Evolutionary conservation across 495 filamentous ascomycete genomes (phyloP).

Genomic region (Aspergillus asperescens): DNA sequence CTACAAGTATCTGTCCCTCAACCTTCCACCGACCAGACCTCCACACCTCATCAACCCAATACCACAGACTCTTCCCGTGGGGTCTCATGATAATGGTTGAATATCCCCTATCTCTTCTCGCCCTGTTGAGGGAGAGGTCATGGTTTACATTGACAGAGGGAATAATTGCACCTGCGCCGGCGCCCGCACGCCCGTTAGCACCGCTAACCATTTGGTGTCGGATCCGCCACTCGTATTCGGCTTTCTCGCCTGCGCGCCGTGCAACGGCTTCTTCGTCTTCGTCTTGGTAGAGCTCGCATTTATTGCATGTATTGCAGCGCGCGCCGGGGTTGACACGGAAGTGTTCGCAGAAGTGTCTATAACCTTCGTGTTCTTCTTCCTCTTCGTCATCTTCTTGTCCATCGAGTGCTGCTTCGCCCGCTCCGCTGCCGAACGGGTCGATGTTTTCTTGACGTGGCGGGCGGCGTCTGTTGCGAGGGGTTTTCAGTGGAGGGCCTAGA

Average conservation of each 20-base stretch:
- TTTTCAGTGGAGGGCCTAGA: slow-evolving; percentile 28
- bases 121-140: slow-evolving; percentile 26
- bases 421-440: slow-evolving; percentile 10
- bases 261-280: slow-evolving; percentile 82
- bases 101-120: slow-evolving; percentile 16
- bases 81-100: not conserved
- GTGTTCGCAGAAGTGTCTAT: slow-evolving; percentile 91
- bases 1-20: slow-evolving; percentile 40
- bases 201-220: slow-evolving; percentile 46
- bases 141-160: slow-evolving; percentile 31
- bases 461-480: slow-evolving; percentile 2
- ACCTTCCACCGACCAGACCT: slow-evolving; percentile 35
- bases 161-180: slow-evolving; percentile 3
- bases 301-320: slow-evolving; percentile 69
- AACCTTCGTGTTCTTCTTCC: slow-evolving; percentile 58
- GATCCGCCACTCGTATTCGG: slow-evolving; percentile 75
- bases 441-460: slow-evolving; percentile 20
- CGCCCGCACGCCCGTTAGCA: too few relatives aligned
- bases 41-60: slow-evolving; percentile 41
- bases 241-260: slow-evolving; percentile 66
- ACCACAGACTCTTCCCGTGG: slow-evolving; percentile 24
- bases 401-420: slow-evolving; percentile 12
- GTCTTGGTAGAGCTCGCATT: slow-evolving; percentile 82
- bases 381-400: slow-evolving; percentile 20
- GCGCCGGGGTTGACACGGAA: slow-evolving; percentile 70